Evolutionary conservation across 257 asterid species (phyloP).

Genomic region (Nicotiana obtusifolia): DNA sequence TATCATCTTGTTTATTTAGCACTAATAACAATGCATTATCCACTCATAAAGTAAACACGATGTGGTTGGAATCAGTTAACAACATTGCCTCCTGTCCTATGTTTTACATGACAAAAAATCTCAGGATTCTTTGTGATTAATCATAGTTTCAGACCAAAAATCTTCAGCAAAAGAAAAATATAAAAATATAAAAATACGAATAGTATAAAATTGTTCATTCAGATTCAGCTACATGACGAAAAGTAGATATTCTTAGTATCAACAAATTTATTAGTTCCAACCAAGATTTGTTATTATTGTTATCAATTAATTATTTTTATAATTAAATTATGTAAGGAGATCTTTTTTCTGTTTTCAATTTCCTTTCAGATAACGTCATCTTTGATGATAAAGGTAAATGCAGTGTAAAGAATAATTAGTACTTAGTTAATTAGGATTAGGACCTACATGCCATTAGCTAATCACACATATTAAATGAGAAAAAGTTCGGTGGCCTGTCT

Average conservation of each 20-base stretch:
- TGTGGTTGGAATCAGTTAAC: slow-evolving; percentile 11
- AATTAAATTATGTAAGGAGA: background rate
- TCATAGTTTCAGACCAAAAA: background rate
- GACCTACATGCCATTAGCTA: background rate
- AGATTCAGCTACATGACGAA: background rate
- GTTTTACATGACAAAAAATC: slow-evolving; percentile 9
- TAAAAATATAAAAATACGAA: background rate
- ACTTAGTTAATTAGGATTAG: background rate
- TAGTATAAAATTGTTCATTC: background rate
- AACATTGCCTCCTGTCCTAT: background rate
- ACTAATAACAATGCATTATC: background rate
- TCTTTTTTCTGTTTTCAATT: background rate
- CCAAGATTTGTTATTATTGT: background rate
- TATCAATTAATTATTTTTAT: background rate
- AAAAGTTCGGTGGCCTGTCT: background rate
- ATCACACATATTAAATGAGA: background rate
- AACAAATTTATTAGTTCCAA: background rate
- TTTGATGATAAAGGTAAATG: background rate
- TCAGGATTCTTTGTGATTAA: background rate
- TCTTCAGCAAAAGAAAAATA: background rate
- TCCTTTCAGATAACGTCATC: background rate
- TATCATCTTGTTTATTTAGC: background rate
- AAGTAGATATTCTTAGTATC: background rate
- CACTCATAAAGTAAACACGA: background rate
- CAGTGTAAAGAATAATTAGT: background rate